phyloP scores from a whole-genome alignment of 352 stramenopile genomes.

The Phytophthora syringae region DNA sequence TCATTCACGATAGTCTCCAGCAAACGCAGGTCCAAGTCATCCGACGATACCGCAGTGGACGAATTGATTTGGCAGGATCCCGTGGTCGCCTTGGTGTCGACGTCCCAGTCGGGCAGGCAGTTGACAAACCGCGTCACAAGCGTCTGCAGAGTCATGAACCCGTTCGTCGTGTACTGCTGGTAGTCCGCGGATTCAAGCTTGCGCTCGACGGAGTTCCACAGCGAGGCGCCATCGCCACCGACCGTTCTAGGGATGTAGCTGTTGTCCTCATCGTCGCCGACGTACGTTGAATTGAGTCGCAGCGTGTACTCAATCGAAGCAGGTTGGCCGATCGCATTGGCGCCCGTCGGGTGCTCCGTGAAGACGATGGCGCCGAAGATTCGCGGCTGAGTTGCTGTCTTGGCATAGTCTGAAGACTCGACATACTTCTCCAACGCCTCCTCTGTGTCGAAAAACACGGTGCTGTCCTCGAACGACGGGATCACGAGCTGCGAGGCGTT shows the following conservation, averaged over 20 bases:
- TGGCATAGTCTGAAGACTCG: conserved; percentile 35
- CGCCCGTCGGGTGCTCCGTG: conserved; percentile 22
- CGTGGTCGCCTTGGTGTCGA: conserved; percentile 18
- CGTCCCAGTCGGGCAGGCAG: conserved; percentile 49
- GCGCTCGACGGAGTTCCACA: conserved; percentile 26
- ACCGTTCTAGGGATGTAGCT: conserved; percentile 26
- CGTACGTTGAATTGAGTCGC: conserved; percentile 40
- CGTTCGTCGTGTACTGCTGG: conserved; percentile 43
- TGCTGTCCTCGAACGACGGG: conserved; percentile 45
- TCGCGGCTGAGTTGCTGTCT: conserved; percentile 31
- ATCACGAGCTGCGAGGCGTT: conserved; percentile 27
- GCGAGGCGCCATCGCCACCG: conserved; percentile 18
- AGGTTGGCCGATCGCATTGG: conserved; percentile 28
- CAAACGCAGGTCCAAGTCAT: conserved; percentile 23
- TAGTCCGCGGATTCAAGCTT: conserved; percentile 40
- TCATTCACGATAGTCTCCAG: conserved; percentile 36
- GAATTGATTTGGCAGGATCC: conserved; percentile 25
- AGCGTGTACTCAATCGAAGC: conserved; percentile 46
- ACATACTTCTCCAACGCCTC: conserved; percentile 47
- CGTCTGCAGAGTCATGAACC: conserved; percentile 53
- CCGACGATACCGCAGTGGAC: conserved; percentile 11
- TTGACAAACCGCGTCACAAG: conserved; percentile 49
- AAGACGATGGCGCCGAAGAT: conserved; percentile 63
- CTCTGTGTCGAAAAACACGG: conserved; percentile 47
- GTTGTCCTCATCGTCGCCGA: conserved; percentile 17